Base-by-base conservation (phyloP, 169 alveolate species). In the Eimeria nieschulzi region DNA sequence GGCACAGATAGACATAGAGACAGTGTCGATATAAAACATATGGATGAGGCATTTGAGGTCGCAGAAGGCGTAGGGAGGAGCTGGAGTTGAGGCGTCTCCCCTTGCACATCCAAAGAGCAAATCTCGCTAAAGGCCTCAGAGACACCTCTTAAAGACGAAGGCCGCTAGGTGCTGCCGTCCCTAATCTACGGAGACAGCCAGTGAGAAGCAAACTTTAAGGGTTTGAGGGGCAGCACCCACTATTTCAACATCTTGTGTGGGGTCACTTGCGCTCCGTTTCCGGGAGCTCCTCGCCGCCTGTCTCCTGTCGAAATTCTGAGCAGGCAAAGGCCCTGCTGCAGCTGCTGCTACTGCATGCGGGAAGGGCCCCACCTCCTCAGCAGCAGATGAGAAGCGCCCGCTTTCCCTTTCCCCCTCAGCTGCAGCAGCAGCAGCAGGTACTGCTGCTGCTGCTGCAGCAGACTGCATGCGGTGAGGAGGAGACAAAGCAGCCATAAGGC, bases 361-460 rank as follows among this genome's bases (percentile, higher is more conserved):
- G 0, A 33, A 33, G 46, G 46, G 46, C 46, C 46, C 46, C 46
- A 33, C 53, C 46, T n/a, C 78, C 12, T 68, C 78, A 7, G 51
- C 54, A 9, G 51, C 78, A 25, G 78, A 39, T 68, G 78, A 33
- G 46, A 21, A 2, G 53, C 51, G 46, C 54, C 53, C 10, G 54
- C 78, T 53, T 68, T 39, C 78, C 9, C 54, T 17, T 5, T 12
- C 63, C 17, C 63, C 83, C 25, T 53, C 83, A 39, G 83, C 63
- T 26, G 83, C 83, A 33, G 61, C 83, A 26, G 82, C 59, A 8
- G 82, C 61, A 6, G 61, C 82, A 72, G 80, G 55, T 23, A 55
- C 82, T 23, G 82, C 51, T 23, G 82, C 55, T 21, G 83, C 83
- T 26, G 83, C 83, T 26, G 83, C 83, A 33, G 83, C 55, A 73